Evolutionary conservation across 164 flowering plant genomes (phyloP).

Genomic region (Litsea cubeba): DNA sequence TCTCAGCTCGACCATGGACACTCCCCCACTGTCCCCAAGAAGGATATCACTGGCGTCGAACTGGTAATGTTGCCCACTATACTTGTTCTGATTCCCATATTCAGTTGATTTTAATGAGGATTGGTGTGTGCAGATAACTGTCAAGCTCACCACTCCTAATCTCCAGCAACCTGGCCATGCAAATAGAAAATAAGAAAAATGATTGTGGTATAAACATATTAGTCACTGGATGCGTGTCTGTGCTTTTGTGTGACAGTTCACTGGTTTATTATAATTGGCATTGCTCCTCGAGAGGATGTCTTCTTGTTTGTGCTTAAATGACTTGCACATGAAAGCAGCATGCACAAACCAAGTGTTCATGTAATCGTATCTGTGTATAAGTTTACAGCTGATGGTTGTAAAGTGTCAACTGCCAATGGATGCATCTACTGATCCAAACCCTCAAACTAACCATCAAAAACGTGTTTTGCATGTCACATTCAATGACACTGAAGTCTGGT

Average conservation of each 20-base stretch:
- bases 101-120: conserved; percentile 14
- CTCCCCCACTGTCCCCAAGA: conserved; percentile 61
- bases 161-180: conserved; percentile 85
- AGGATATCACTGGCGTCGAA: conserved; percentile 53
- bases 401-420: no score
- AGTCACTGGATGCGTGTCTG: no score
- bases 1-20: conserved; percentile 70
- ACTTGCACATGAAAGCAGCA: neutral
- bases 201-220: neutral
- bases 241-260: no score
- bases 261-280: no score
- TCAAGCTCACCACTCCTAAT: conserved; percentile 52
- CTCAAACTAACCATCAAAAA: neutral
- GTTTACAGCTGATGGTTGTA: neutral
- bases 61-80: conserved; percentile 31
- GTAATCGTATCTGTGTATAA: neutral
- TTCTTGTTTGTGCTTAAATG: neutral
- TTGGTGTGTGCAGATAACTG: conserved; percentile 19
- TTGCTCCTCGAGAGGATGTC: no score
- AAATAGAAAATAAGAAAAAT: neutral
- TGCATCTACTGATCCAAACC: neutral
- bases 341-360: neutral
- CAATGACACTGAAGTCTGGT: neutral
- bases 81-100: conserved; percentile 15
- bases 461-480: neutral